Evolutionary conservation across 2,329 filamentous ascomycete genomes (phyloP), one percentile per base, ranked within the genome.

Genomic region (Fusarium verrucosum): DNA sequence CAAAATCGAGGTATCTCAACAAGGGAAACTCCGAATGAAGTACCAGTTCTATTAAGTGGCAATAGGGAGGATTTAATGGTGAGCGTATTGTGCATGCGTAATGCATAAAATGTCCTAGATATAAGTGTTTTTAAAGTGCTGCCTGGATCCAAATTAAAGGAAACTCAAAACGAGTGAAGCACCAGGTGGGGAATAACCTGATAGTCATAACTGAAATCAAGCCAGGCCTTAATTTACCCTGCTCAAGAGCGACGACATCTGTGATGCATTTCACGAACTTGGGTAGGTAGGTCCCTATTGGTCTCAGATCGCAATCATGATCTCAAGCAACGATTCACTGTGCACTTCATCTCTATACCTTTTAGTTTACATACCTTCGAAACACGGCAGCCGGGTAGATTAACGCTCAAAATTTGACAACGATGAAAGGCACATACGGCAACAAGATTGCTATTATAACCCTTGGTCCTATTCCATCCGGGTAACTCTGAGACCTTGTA

Each of bases 221-320:
- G 11, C 11, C 36, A 14, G 32, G 32, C 13, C 22, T 11, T 10
- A 16, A 8, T 26, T 37, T 25, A 22, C 44, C 10, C 44, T 17
- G 13, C 32, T 47, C 26, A 32, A 47, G 20, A 47, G 14, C 14
- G 44, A 47, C 10, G 44, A 37, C 17, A 47, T 10, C 2, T 32
- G 32, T 6, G 5, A 36, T 47, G 19, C 22, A 47, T 47, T 47
- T 26, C n/a, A 47, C 22, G 11, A 8, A 11, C 3, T 19, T 14
- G 10, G 33, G 20, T 5, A 36, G 30, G n/a, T n/a, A n/a, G n/a
- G n/a, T n/a, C n/a, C 13, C 10, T 10, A 25, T 6, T 25, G 30
- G 30, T 25, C 32, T 46, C 9, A n/a, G 30, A 46, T 19, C 5
- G 10, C 43, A 19, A 35, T n/a, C 25, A 28, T 17, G 16, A 25